Evolutionary conservation across 2,329 filamentous ascomycete species (phyloP).

Genomic region (Cytospora mali): DNA sequence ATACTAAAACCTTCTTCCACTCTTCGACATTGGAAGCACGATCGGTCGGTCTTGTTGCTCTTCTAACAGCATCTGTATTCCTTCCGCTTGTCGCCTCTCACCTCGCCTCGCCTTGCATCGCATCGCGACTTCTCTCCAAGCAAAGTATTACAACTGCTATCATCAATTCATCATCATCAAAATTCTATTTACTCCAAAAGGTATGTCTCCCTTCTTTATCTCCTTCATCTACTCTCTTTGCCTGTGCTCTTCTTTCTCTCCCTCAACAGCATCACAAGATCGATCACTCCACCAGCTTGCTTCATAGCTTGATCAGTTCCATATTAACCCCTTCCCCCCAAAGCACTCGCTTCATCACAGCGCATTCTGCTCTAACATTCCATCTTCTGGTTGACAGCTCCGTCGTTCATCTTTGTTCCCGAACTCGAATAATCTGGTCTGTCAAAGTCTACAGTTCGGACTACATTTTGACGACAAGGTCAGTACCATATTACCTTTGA

Average conservation of each 20-base stretch:
- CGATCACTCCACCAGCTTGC: conserved; percentile 56
- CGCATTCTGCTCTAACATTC: conserved; percentile 38
- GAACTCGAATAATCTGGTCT: conserved; percentile 19
- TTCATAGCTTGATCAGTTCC: conserved; percentile 62
- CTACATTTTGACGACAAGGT: conserved; percentile 22
- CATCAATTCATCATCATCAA: background rate
- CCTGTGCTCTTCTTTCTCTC: conserved; percentile 32
- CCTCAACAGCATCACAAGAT: conserved; percentile 41
- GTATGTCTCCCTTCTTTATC: conserved; percentile 8
- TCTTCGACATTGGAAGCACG: background rate
- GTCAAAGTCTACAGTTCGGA: conserved; percentile 8
- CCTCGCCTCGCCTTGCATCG: conserved; percentile 4
- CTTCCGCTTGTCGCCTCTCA: conserved; percentile 5
- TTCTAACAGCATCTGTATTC: conserved; percentile 3
- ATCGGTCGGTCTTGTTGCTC: background rate
- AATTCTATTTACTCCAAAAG: conserved; percentile 13
- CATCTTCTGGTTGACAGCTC: conserved; percentile 22
- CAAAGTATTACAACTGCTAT: conserved; percentile 9
- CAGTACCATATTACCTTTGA: background rate
- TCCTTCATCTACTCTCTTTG: conserved; percentile 25
- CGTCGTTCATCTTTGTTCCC: conserved; percentile 17
- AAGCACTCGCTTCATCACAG: conserved; percentile 56
- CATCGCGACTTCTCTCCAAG: conserved; percentile 17
- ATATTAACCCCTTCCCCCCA: conserved; percentile 54
- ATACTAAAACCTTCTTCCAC: background rate